Evolutionary conservation across 75 land plant genomes (phyloP).

Genomic region (Adiantum capillusveneris): DNA sequence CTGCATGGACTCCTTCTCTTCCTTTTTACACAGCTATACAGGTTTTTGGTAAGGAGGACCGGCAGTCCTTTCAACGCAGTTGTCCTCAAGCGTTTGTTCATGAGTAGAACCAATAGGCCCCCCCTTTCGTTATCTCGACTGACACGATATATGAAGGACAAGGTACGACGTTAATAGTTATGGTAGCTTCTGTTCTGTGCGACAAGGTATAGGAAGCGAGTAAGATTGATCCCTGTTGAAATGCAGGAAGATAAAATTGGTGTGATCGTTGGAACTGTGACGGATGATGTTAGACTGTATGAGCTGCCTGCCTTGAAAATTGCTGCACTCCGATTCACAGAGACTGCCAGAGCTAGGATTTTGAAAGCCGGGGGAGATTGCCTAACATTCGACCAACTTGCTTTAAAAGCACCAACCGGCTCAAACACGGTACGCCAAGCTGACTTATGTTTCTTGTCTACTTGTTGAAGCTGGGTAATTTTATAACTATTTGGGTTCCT

Average conservation of each 20-base stretch:
- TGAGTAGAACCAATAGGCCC: conserved; percentile 27
- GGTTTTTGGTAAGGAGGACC: conserved; percentile 59
- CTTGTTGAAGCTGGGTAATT: too few relatives aligned
- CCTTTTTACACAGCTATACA: too few relatives aligned
- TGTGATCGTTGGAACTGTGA: conserved; percentile 66
- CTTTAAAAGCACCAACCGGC: conserved; percentile 43
- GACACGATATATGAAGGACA: conserved; percentile 40
- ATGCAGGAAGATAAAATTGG: conserved; percentile 60
- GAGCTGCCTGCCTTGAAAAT: conserved; percentile 63
- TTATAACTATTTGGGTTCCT: too few relatives aligned
- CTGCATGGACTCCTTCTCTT: too few relatives aligned
- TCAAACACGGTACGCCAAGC: conserved; percentile 72
- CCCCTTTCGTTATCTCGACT: conserved; percentile 59
- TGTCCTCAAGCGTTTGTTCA: conserved; percentile 64
- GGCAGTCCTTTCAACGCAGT: conserved; percentile 24
- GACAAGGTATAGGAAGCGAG: too few relatives aligned
- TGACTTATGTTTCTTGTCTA: too few relatives aligned
- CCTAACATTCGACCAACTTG: conserved; percentile 27
- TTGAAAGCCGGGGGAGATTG: conserved; percentile 54
- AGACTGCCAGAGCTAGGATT: conserved; percentile 55
- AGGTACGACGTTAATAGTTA: too few relatives aligned
- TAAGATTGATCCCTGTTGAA: too few relatives aligned
- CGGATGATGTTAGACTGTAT: conserved; percentile 56
- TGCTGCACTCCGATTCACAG: conserved; percentile 62
- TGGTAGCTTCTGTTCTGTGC: too few relatives aligned